Conservation (phyloP, 768 basidiomycete species). For the Plicaturopsis crispa region DNA sequence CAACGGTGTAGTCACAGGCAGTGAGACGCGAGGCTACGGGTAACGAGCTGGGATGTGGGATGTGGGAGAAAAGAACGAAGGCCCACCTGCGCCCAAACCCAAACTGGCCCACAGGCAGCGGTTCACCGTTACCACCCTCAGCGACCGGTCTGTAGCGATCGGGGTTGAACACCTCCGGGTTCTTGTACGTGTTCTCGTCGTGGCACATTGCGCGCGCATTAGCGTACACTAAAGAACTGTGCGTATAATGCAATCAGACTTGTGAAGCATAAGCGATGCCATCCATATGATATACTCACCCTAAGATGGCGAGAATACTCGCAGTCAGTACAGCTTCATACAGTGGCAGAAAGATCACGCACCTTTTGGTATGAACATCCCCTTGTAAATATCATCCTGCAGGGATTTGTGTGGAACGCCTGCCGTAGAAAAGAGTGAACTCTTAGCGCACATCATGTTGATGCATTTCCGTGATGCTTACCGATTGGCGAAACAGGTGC, state of each 20-base stretch:
- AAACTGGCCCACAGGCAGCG: slow-evolving; percentile 14
- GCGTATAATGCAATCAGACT: too few relatives aligned
- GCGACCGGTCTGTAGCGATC: slow-evolving; percentile 16
- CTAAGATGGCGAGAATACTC: too few relatives aligned
- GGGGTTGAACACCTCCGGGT: slow-evolving; percentile 19
- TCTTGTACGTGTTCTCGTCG: slow-evolving; percentile 15
- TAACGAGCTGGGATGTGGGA: not conserved
- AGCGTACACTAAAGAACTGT: too few relatives aligned
- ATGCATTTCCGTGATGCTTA: not conserved
- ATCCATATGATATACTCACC: too few relatives aligned
- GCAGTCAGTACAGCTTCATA: too few relatives aligned
- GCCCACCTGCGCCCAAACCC: slow-evolving; percentile 23
- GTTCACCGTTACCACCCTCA: slow-evolving; percentile 16
- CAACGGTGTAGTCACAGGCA: too few relatives aligned
- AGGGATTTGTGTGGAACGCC: slow-evolving; percentile 6
- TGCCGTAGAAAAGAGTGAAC: too few relatives aligned
- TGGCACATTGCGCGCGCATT: too few relatives aligned
- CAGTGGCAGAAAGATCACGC: too few relatives aligned
- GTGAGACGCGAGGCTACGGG: not conserved
- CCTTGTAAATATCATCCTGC: slow-evolving; percentile 7
- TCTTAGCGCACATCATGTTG: too few relatives aligned
- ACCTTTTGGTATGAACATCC: slow-evolving; percentile 11
- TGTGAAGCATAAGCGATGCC: too few relatives aligned
- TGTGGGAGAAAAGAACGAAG: not conserved
- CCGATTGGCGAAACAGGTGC: slow-evolving; percentile 1